Conservation (phyloP, 768 basidiomycete genomes). For the Leccinellum albellum region DNA sequence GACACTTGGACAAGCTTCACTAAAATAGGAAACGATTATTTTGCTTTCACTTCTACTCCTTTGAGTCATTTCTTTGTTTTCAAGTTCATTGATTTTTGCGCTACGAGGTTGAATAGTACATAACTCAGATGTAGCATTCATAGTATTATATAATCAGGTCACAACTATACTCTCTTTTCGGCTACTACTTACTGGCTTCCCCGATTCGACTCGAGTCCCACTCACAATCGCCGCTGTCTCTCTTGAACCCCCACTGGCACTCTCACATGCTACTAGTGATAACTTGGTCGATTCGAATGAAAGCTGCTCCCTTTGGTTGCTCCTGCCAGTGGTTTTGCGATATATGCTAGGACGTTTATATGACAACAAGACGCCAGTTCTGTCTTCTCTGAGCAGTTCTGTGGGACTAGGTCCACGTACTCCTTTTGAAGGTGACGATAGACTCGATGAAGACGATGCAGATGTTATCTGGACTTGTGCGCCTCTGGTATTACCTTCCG, state of each 20-base stretch:
- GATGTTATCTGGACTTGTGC: constrained; percentile 2
- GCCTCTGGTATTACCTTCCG: constrained; percentile 4
- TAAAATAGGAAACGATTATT: neutral
- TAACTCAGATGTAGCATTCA: too few relatives aligned
- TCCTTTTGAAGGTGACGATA: constrained; percentile 39
- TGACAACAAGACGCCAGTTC: constrained; percentile 49
- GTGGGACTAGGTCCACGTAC: constrained; percentile 73
- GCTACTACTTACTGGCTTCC: constrained; percentile 6
- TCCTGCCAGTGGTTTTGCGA: constrained; percentile 34
- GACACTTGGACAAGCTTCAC: too few relatives aligned
- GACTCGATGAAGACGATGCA: constrained; percentile 14
- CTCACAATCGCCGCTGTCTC: neutral
- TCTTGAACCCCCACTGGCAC: constrained; percentile 3
- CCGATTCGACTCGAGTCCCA: neutral
- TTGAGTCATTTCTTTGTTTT: neutral
- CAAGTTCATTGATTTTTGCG: neutral
- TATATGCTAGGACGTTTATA: constrained; percentile 70
- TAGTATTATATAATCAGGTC: too few relatives aligned
- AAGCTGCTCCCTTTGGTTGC: constrained; percentile 8
- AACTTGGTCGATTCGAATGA: constrained; percentile 11
- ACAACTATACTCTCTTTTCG: constrained; percentile 11
- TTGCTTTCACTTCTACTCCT: neutral
- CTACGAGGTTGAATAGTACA: too few relatives aligned
- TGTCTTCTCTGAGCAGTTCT: constrained; percentile 60
- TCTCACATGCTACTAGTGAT: constrained; percentile 8